Percentiles rank a stretch among this genome's conserved stretches.
Conservation (phyloP, 202 grass and related monocot species). For the Elaeis oleifera region DNA sequence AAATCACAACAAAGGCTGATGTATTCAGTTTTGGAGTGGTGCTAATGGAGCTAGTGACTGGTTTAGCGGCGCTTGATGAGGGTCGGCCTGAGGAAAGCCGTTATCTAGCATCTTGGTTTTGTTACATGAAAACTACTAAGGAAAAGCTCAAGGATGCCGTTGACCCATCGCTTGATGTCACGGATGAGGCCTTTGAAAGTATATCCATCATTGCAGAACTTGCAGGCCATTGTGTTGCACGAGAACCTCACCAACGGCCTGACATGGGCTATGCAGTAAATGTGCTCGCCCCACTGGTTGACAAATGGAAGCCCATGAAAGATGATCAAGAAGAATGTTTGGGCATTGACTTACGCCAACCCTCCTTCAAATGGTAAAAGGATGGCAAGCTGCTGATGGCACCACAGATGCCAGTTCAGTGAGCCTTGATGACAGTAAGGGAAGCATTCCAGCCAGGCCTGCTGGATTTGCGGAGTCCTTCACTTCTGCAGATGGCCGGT, state of each 20-base stretch:
- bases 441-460: slow-evolving; percentile 82
- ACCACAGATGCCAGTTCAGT: slow-evolving; percentile 31
- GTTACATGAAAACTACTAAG: slow-evolving; percentile 47
- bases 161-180: slow-evolving; percentile 46
- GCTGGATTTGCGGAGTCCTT: slow-evolving; percentile 83
- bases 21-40: slow-evolving; percentile 95
- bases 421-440: slow-evolving; percentile 28
- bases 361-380: slow-evolving; percentile 96
- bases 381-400: slow-evolving; percentile 80
- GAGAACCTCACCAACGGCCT: slow-evolving; percentile 75
- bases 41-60: slow-evolving; percentile 82
- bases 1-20: slow-evolving; percentile 88
- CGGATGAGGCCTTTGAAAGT: slow-evolving; percentile 60
- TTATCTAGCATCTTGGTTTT: slow-evolving; percentile 76
- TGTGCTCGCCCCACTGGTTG: slow-evolving; percentile 69
- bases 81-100: slow-evolving; percentile 61
- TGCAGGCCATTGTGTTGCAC: slow-evolving; percentile 67
- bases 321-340: slow-evolving; percentile 74
- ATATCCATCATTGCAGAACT: slow-evolving; percentile 66
- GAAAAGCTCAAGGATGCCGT: slow-evolving; percentile 58
- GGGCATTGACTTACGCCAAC: slow-evolving; percentile 85
- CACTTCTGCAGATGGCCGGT: slow-evolving; percentile 68
- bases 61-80: slow-evolving; percentile 73
- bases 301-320: slow-evolving; percentile 81
- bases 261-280: slow-evolving; percentile 83